Evolutionary conservation across 257 asterid genomes (phyloP).

Genomic region (Solanum pimpinellifolium): DNA sequence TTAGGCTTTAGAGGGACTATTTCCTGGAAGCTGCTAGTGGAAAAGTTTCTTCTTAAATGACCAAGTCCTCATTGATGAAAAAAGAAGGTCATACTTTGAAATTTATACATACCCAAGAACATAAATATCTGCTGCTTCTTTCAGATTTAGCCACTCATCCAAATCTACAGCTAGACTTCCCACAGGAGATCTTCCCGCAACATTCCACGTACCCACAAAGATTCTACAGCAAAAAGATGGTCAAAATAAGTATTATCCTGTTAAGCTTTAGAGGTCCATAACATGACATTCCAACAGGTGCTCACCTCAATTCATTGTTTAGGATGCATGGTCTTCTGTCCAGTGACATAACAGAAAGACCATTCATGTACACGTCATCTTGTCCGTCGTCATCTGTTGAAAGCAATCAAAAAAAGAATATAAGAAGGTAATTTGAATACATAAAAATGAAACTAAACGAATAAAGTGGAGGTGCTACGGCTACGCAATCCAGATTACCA

Average conservation of each 20-base stretch:
- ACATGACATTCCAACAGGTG: not conserved
- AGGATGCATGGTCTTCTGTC: slow-evolving; percentile 36
- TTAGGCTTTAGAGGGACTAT: slow-evolving; percentile 70
- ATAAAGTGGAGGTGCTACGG: not conserved
- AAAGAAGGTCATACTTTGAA: not conserved
- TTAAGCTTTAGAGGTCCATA: not conserved
- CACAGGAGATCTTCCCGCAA: slow-evolving; percentile 81
- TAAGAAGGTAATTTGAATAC: not conserved
- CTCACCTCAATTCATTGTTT: slow-evolving; percentile 50
- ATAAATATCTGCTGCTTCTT: slow-evolving; percentile 72
- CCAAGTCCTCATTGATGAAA: not conserved
- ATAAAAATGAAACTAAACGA: not conserved
- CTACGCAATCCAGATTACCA: not conserved
- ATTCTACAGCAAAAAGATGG: slow-evolving; percentile 30
- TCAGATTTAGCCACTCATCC: slow-evolving; percentile 82
- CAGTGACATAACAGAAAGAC: slow-evolving; percentile 8
- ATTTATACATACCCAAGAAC: slow-evolving; percentile 66
- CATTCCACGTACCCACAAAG: slow-evolving; percentile 95
- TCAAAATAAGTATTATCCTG: not conserved
- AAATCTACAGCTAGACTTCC: slow-evolving; percentile 75
- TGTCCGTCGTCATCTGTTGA: slow-evolving; percentile 37
- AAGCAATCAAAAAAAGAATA: not conserved
- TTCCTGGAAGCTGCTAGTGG: slow-evolving; percentile 71
- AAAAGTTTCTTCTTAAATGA: not conserved
- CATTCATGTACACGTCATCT: slow-evolving; percentile 20